These are phyloP conservation scores for Calonectria hawksworthii DNA, from an alignment of 2,329 filamentous ascomycete species.

Conservation along the genomic window DNA sequence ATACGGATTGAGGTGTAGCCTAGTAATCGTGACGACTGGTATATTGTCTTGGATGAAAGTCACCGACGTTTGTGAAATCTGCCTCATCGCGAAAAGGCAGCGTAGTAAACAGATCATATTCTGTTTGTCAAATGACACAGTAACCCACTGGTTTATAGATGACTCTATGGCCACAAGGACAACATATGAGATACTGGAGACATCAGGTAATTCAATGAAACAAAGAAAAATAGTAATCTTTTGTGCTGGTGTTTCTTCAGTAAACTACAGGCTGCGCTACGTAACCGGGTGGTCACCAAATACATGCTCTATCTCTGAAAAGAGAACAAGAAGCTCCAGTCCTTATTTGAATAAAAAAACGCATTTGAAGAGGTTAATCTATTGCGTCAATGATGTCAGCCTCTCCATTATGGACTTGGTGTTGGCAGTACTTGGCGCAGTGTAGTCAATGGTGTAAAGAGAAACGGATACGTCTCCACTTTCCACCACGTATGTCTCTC, in stretches of 20 bases:
- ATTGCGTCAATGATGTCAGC: conserved; percentile 35
- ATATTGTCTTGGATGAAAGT: too few relatives aligned
- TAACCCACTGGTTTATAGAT: not conserved
- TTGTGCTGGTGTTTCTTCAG: not conserved
- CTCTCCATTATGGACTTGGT: conserved; percentile 43
- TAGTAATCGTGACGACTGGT: too few relatives aligned
- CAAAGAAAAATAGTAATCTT: not conserved
- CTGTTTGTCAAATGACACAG: not conserved
- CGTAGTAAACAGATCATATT: not conserved
- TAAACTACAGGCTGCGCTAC: too few relatives aligned
- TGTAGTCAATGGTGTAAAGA: conserved; percentile 65
- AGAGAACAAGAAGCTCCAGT: too few relatives aligned
- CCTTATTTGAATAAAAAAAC: too few relatives aligned
- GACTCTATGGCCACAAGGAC: not conserved
- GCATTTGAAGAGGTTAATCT: not conserved
- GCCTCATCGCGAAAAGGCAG: not conserved
- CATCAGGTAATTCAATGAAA: not conserved
- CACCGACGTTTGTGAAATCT: not conserved
- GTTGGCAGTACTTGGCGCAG: conserved; percentile 55
- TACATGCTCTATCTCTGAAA: too few relatives aligned
- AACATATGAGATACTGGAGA: not conserved
- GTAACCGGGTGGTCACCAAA: too few relatives aligned
- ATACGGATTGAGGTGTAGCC: too few relatives aligned
- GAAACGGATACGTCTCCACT: conserved; percentile 58
- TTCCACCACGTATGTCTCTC: conserved; percentile 63